Base-by-base conservation (phyloP, 1,284 basidiomycete genomes). In the Fereydounia khargensis region DNA sequence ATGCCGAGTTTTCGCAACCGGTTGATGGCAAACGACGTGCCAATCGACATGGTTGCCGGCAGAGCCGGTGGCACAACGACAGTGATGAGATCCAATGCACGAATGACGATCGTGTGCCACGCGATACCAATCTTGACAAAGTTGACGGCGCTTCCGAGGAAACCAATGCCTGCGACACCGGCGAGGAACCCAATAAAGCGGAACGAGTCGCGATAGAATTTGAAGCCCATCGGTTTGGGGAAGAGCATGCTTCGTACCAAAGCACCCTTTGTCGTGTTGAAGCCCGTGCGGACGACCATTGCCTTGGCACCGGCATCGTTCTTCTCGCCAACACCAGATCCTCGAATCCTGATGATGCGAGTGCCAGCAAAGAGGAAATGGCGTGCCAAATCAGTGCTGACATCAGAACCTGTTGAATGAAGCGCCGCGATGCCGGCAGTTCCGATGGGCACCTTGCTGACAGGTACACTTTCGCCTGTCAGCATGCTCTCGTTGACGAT, bases 401-500 rank as follows among this genome's bases (percentile, higher is more conserved):
- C 78, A 35, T 89, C 68, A 8, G 50, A 47, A 13, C 61, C 64
- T 0, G 66, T 47, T 7, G 59, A 43, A 28, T 66, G 66, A 4
- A 73, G 52, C 17, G 52, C 37, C 9, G 42, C 44, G 35, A 76
- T 63, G 27, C 44, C 53, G 1, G 48, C 42, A 20, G 65, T 68
- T 7, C 46, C 61, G 43, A 86, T 81, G 0, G 91, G 86, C 19
- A 82, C 77, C 76, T 96, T 96, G 72, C 86, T 88, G 44, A 96
- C 89, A 0, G 91, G 92, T 0, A 96, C 87, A 64, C 89, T 92
- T 77, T 96, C 92, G 9, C 91, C 91, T 0, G 91, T 96, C 14
- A 98, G 83, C 94, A 97, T 97, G 56, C 90, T 94, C 79, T 98
- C 95, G 75, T 98, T 97, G 46, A 97, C 88, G 56, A 98, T 95